These are phyloP conservation scores for Parasitella parasitica DNA, from an alignment of 371 early-diverging fungal species.

Conservation along the genomic window DNA sequence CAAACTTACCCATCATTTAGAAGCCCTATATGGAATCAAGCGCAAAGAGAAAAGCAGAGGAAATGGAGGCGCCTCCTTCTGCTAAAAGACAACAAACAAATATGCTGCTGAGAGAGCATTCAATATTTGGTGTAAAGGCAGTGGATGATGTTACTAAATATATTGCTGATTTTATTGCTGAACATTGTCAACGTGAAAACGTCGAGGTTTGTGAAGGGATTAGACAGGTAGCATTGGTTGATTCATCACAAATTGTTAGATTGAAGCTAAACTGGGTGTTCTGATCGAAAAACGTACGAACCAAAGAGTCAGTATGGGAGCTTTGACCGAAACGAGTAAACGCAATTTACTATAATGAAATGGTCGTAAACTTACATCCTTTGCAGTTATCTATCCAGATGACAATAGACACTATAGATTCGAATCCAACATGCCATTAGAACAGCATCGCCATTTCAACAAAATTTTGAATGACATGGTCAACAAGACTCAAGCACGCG, in stretches of 20 bases:
- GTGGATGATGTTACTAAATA: constrained; percentile 64
- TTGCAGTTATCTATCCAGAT: constrained; percentile 4
- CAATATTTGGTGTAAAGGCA: constrained; percentile 39
- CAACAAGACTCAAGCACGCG: constrained; percentile 47
- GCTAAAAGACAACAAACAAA: not conserved
- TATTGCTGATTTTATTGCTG: constrained; percentile 61
- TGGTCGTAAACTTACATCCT: not conserved
- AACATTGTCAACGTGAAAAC: constrained; percentile 52
- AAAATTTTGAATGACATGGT: constrained; percentile 60
- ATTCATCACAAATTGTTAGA: constrained; percentile 32
- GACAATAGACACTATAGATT: constrained; percentile 43
- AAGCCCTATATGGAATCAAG: not conserved
- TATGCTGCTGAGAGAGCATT: constrained; percentile 18
- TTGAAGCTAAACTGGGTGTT: constrained; percentile 82
- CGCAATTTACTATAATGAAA: not conserved
- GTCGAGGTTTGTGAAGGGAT: constrained; percentile 54
- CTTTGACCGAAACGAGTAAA: constrained; percentile 66
- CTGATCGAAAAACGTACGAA: constrained; percentile 64
- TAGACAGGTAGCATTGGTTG: not conserved
- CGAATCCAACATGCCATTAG: constrained; percentile 68
- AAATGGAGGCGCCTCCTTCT: not conserved
- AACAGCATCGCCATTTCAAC: constrained; percentile 71
- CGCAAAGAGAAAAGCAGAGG: not conserved
- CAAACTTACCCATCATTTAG: too few relatives aligned
- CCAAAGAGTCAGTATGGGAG: constrained; percentile 60